A percentile compares a stretch with the other conserved stretches of the same genome.
Conservation (phyloP, 305 asterid species). For the Fraxinus platypoda region DNA sequence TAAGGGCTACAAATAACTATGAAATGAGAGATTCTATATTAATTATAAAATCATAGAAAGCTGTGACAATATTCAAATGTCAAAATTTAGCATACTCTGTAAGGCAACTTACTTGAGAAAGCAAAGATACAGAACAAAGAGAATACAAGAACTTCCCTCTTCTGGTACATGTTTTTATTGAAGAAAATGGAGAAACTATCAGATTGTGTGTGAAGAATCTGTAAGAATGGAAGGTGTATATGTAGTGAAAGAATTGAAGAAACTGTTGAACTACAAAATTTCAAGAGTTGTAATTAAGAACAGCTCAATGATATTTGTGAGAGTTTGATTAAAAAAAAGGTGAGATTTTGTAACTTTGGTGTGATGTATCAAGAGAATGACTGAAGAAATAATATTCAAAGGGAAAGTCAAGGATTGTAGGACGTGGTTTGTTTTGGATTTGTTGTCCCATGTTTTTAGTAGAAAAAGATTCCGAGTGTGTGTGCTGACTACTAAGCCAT, state of each 20-base stretch:
- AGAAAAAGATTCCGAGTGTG: not conserved
- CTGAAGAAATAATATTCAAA: not conserved
- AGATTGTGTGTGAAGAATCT: not conserved
- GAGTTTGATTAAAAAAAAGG: not conserved
- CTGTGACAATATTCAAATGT: not conserved
- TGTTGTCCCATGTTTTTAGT: not conserved
- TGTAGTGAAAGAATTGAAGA: slow-evolving; percentile 11
- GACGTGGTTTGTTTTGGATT: not conserved
- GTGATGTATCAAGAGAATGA: not conserved
- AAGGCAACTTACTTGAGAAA: slow-evolving; percentile 37
- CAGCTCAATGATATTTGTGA: not conserved
- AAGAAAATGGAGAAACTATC: not conserved
- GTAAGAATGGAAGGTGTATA: slow-evolving; percentile 12
- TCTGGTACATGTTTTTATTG: slow-evolving; percentile 11
- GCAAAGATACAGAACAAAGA: slow-evolving; percentile 27
- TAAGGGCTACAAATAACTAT: not conserved
- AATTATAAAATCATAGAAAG: not conserved
- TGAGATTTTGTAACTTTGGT: not conserved
- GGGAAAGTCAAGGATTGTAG: not conserved
- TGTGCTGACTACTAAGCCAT: not conserved
- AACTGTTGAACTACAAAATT: slow-evolving; percentile 37
- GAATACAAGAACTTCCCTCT: slow-evolving; percentile 21
- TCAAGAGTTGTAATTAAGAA: not conserved
- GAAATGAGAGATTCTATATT: not conserved
- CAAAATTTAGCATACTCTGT: not conserved